Conservation (phyloP, 83 land plant genomes). For the Picea abies region DNA sequence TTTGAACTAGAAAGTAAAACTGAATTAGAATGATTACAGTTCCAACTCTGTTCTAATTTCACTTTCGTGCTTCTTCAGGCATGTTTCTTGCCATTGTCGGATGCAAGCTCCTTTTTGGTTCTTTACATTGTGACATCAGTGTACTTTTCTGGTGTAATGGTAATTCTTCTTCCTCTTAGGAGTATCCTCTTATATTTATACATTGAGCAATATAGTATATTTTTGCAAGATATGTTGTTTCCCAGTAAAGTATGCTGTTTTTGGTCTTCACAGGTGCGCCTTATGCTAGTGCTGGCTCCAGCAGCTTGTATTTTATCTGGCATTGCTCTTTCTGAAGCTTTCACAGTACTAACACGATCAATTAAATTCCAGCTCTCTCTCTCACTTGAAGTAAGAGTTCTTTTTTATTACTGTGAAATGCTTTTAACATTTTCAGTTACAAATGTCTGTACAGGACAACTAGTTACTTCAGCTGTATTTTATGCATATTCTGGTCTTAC, state of each 20-base stretch:
- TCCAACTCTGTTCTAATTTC: background rate
- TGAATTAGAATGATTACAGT: background rate
- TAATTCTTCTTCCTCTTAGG: slow-evolving; percentile 26
- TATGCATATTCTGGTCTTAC: no score
- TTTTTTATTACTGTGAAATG: no score
- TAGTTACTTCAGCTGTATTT: no score
- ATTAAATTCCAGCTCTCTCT: slow-evolving; percentile 64
- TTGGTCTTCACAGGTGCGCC: slow-evolving; percentile 63
- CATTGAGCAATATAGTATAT: background rate
- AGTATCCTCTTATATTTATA: background rate
- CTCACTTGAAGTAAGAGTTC: background rate
- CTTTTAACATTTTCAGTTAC: no score
- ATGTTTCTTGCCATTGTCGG: slow-evolving; percentile 91
- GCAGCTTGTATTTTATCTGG: no score
- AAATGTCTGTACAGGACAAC: no score
- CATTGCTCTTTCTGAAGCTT: no score
- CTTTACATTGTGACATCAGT: slow-evolving; percentile 93
- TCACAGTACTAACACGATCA: slow-evolving; percentile 69
- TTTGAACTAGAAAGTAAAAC: background rate
- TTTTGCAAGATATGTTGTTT: background rate
- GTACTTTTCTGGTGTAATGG: slow-evolving; percentile 99
- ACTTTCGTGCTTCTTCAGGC: slow-evolving; percentile 53
- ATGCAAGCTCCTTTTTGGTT: slow-evolving; percentile 94
- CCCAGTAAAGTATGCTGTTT: background rate
- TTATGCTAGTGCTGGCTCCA: slow-evolving; percentile 94